Evolutionary conservation across 1,139 yeast genomes (phyloP).

Genomic region (Debaryomyces fabryi): DNA sequence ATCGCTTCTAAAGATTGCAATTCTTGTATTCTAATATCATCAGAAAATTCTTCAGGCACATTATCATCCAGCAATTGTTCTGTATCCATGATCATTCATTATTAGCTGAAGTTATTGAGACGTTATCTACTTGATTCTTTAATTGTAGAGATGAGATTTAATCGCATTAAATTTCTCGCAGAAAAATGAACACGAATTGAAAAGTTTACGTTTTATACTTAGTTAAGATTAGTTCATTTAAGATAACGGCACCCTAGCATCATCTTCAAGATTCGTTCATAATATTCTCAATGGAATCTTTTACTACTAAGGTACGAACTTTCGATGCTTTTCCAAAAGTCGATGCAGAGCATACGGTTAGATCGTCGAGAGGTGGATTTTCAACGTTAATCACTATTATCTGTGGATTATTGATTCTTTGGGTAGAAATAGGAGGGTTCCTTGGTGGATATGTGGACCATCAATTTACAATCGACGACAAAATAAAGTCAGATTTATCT

Average conservation of each 20-base stretch:
- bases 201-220: background rate
- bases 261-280: background rate
- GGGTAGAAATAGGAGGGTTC: slow-evolving; percentile 87
- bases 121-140: background rate
- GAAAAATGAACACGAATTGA: slow-evolving; percentile 4
- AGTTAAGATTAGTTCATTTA: background rate
- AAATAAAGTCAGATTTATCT: slow-evolving; percentile 60
- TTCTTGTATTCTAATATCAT: slow-evolving; percentile 39
- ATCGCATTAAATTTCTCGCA: background rate
- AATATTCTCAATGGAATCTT: slow-evolving; percentile 34
- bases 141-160: background rate
- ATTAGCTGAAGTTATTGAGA: background rate
- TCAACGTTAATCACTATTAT: slow-evolving; percentile 69
- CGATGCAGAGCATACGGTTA: slow-evolving; percentile 70
- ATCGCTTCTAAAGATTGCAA: slow-evolving; percentile 51
- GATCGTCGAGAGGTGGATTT: slow-evolving; percentile 76
- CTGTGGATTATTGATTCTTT: slow-evolving; percentile 65
- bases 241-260: background rate
- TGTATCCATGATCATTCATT: background rate
- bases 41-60: slow-evolving; percentile 16
- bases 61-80: background rate
- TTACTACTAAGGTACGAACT: slow-evolving; percentile 51
- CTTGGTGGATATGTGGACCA: slow-evolving; percentile 83
- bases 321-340: slow-evolving; percentile 94
- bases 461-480: slow-evolving; percentile 72